Evolutionary conservation across 2,329 filamentous ascomycete genomes (phyloP), one percentile per base, ranked within the genome.

Genomic region (Trichoderma simmonsii): DNA sequence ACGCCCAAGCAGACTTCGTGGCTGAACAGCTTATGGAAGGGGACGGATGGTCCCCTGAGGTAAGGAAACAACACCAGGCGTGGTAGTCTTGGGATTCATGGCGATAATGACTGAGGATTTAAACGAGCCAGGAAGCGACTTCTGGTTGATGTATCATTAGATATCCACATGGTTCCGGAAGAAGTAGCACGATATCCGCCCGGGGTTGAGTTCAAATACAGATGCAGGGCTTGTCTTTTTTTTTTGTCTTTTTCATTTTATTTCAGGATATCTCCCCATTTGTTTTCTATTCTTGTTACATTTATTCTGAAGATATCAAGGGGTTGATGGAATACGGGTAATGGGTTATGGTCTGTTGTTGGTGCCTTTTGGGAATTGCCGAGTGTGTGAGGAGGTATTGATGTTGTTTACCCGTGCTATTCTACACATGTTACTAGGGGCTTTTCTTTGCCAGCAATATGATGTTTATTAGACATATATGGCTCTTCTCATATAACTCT

Each of bases 121-220:
- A 8, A 61, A 61, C 48, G 59, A 54, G 67, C 67, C 67, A 51
- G 71, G 36, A 61, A 54, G 21, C 30, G 34, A 51, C 34, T 64
- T 71, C 67, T 69, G 70, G 60, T 48, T 30, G 51, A 34, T 72
- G 71, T 72, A 72, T 65, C 71, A 72, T 70, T 71, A 72, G 34
- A 72, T 70, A 65, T 71, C 60, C 71, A 63, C 60, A 67, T 39
- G 71, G 71, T 57, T 65, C 70, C 67, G 48, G 60, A 39, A 21
- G 34, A 56, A 56, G 66, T 48, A 63, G 66, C 48, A 72, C 64
- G 71, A 72, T 64, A 69, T 68, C 64, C 71, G 71, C 67, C 64
- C 28, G 64, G 59, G 59, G 57, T 48, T 48, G 34, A 64, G 64
- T 68, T 62, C 71, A 62, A 70, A 54, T 56, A 64, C 60, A 72